Base-by-base conservation (phyloP, 768 basidiomycete genomes). In the Boletus sp. region DNA sequence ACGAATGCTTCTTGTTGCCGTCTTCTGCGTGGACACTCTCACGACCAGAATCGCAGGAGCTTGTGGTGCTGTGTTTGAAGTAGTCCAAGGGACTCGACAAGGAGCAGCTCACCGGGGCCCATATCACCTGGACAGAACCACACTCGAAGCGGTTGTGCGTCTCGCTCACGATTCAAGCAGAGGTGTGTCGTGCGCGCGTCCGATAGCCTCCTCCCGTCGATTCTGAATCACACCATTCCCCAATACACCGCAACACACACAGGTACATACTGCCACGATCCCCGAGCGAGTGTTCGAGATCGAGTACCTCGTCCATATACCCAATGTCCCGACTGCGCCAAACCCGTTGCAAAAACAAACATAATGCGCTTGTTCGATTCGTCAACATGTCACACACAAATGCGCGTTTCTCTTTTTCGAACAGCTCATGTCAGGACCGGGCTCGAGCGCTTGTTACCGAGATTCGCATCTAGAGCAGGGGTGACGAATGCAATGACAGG, bases 101-200 rank as follows among this genome's bases (percentile, higher is more conserved):
- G 77, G 93, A 98, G 27, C 89, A 96, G 46, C 74, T 99, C 41
- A 95, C 97, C 17, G 96, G 98, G 58, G 97, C 97, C 2, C 91
- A 93, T 59, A 98, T 98, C 71, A 93, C 98, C 65, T 99, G 97
- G 97, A 99, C 97, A 21, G 97, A 99, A 67, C 97, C 97, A 3
- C 96, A 99, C 74, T 94, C 91, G 37, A 94, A 95, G 67, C 82
- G 97, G 35, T 70, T 98, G 57, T 83, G 93, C 44, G 85, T 99
- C 51, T 96, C 96, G 50, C 75, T 99, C 64, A 97, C 96, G 0
- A 94, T 99, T 57, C 97, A 99, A 75, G 98, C 98, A 77, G 97
- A 98, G 80, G 93, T 93, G 43, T 25, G 83, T 32, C 43, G 7
- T 29, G 23, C 9, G 1, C n/a, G 2, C 14, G 1, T 29, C 29